Evolutionary conservation across 192 early-diverging fungal genomes (phyloP).

Genomic region (Coemansia nantahalensis): DNA sequence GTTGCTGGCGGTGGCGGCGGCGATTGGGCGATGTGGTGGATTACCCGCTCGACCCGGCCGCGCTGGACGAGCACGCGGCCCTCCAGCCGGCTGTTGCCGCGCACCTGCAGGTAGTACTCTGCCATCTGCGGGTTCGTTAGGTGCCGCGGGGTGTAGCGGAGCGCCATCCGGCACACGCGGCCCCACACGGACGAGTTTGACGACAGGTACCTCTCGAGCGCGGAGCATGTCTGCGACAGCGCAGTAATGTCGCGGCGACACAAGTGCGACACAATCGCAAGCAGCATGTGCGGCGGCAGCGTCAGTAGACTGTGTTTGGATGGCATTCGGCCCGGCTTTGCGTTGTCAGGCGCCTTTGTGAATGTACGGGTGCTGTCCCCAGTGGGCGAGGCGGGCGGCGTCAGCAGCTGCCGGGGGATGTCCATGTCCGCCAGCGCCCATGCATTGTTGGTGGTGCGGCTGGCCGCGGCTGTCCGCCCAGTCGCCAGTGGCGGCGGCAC

Average conservation of each 20-base stretch:
- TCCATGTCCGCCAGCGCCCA: not conserved
- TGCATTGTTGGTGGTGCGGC: too few relatives aligned
- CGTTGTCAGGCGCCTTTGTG: not conserved
- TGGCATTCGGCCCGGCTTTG: not conserved
- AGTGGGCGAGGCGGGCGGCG: conserved; percentile 34
- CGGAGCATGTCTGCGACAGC: conserved; percentile 38
- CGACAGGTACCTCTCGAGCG: conserved; percentile 26
- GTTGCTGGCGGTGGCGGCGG: not conserved
- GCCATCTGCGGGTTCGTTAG: conserved; percentile 33
- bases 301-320: conserved; percentile 7
- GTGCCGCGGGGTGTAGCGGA: conserved; percentile 27
- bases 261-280: conserved; percentile 29
- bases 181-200: conserved; percentile 35
- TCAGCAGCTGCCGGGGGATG: conserved; percentile 38
- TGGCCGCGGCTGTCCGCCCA: too few relatives aligned
- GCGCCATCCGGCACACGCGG: conserved; percentile 20
- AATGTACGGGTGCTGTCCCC: conserved; percentile 2
- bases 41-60: conserved; percentile 26
- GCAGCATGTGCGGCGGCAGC: conserved; percentile 37
- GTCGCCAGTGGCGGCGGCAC: too few relatives aligned
- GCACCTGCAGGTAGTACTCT: conserved; percentile 43
- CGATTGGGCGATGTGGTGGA: conserved; percentile 18
- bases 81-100: conserved; percentile 38
- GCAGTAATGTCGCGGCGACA: conserved; percentile 9
- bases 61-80: conserved; percentile 33